Evolutionary conservation across 768 basidiomycete genomes (phyloP), one percentile per base, ranked within the genome.

Genomic region (Boletales sp.): DNA sequence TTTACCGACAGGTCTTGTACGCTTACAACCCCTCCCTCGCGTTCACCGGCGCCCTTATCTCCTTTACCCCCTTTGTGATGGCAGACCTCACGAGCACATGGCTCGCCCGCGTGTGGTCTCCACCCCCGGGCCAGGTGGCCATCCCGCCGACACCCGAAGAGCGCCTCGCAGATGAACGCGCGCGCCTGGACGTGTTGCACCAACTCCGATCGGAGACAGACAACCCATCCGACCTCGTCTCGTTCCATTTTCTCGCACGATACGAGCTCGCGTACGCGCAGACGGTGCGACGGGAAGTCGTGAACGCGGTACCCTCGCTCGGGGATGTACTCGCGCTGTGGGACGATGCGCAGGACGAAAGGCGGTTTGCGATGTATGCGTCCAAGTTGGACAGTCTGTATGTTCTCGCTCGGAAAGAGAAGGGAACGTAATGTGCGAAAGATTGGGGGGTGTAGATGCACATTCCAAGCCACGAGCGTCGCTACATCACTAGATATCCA

Each of bases 1-100:
- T 80, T 19, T 72, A 78, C 55, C 65, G 71, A 14, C 70, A 77
- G 43, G 69, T 75, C 15, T 50, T 80, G 10, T 78, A 81, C 50
- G 74, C 76, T 1, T 58, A 63, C 45, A 79, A 75, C 47, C 70
- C 78, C 1, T 64, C 73, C 0, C 63, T 81, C 4, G 77, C 74
- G 9, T 79, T 80, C 61, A 65, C 75, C 32, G 76, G 74, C 35
- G 64, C 73, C 1, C 51, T 71, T 10, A 61, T 76, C 45, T 69
- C 71, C 14, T 74, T 72, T 54, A 78, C 72, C 9, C 79, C 79
- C 3, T 80, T 80, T 57, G 67, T 67, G 5, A 65, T 79, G 52
- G 72, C 74, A 1, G 78, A 80, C 50, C 63, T 81, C 40, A 67
- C 66, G n/a, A 76, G 74, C 59, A 76, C 74, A 4, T 79, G 74